Evolutionary conservation across 192 early-diverging fungal genomes (phyloP), one percentile per base, ranked within the genome.

Genomic region (Fimicolochytrium jonesii): DNA sequence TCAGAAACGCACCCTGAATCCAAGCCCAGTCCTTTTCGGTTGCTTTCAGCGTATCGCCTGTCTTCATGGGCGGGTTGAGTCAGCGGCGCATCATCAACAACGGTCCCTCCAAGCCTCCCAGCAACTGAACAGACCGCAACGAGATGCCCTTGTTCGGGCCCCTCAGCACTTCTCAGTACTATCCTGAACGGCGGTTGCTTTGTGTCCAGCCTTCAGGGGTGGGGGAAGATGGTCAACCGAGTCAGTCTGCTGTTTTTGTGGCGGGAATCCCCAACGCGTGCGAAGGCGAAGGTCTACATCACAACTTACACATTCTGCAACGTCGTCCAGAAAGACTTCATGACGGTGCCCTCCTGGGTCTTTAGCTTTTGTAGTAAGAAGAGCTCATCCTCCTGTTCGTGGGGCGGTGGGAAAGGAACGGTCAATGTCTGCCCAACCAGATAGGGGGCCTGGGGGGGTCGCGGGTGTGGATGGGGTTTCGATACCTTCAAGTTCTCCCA

Each of bases 281-380:
- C n/a, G n/a, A n/a, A n/a, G n/a, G n/a, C n/a, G n/a, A n/a, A n/a
- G n/a, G n/a, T n/a, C n/a, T n/a, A n/a, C n/a, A n/a, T n/a, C n/a
- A n/a, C n/a, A n/a, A n/a, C 64, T 64, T 84, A 90, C 84, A 97
- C 92, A 72, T 94, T 96, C 56, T 96, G 94, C 54, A 98, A 89
- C 18, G 93, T 95, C 7, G 88, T 88, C 53, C 93, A 76, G 20
- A 98, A 76, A 3, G 74, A 64, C 46, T 79, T 79, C 61, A 67
- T 56, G 25, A 72, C 36, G 9, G 56, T 64, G 22, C 66, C 65
- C 22, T 77, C 66, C 39, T 67, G 59, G 49, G 73, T 46, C 43
- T 73, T 72, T 9, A 66, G 54, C 35, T 64, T 64, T 45, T 82
- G 73, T 28, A 80, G 64, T 7, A 70, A 3, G 54, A 80, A 80